Evolutionary conservation across 2,329 filamentous ascomycete species (phyloP).

Genomic region (Aspergillus uvarum): DNA sequence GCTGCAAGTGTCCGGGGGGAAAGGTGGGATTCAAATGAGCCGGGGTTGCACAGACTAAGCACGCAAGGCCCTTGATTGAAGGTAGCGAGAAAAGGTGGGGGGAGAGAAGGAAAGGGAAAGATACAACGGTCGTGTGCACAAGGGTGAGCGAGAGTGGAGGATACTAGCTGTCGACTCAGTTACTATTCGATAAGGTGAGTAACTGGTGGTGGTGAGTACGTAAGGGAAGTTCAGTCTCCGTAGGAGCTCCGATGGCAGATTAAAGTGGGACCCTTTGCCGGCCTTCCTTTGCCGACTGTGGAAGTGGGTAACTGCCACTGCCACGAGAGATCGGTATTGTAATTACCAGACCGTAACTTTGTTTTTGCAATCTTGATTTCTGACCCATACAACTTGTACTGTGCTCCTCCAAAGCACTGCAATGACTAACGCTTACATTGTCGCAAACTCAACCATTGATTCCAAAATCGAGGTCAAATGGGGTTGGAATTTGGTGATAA

Average conservation of each 20-base stretch:
- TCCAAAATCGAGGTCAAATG: not conserved
- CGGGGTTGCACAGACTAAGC: conserved; percentile 9
- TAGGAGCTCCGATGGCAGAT: conserved; percentile 5
- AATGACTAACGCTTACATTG: not conserved
- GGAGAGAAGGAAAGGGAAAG: conserved; percentile 5
- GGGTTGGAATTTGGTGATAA: no score
- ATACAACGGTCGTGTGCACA: conserved; percentile 8
- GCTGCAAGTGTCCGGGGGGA: conserved; percentile 20
- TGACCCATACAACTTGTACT: not conserved
- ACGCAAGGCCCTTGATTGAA: conserved; percentile 5
- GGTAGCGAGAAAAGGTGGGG: not conserved
- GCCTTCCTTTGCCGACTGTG: not conserved
- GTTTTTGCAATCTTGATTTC: not conserved
- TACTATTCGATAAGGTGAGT: not conserved
- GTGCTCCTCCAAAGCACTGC: no score
- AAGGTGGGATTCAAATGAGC: conserved; percentile 9
- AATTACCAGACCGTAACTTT: not conserved
- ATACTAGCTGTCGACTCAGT: not conserved
- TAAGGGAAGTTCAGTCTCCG: not conserved
- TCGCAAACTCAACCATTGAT: not conserved
- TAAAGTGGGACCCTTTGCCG: not conserved
- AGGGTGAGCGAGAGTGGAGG: not conserved
- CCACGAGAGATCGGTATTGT: not conserved
- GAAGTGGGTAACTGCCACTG: not conserved
- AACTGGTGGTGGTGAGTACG: not conserved